Evolutionary conservation across 257 asterid genomes (phyloP), one percentile per base, ranked within the genome.

Genomic region (Galeopsis tetrahit): DNA sequence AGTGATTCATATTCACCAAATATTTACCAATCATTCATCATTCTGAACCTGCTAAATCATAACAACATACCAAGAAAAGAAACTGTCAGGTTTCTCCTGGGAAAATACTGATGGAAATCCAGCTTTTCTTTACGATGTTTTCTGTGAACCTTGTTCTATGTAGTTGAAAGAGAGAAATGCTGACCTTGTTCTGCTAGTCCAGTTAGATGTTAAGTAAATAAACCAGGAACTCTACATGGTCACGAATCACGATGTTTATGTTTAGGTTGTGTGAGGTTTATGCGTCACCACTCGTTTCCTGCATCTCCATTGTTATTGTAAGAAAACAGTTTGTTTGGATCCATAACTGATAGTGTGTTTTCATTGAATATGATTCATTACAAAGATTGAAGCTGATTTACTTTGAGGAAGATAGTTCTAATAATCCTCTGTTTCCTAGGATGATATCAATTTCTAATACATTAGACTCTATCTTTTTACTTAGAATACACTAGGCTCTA

Each of bases 191-290:
- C 17, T 42, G 55, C 9, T 40, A 11, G 49, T 38, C 40, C 52
- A 10, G 28, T 53, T 17, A 7, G 65, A 15, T 35, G 56, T 14
- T 49, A n/a, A 49, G 28, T 57, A 43, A 2, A 43, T 56, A 10
- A 65, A 2, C 10, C 40, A 10, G 60, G 31, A 60, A 46, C 7
- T 75, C 56, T 34, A 28, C 39, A 17, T 66, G 61, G 33, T 57
- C 46, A 36, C 14, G 17, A 72, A 17, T 57, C 46, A 36, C 14
- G 17, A 72, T 61, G 40, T 7, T 59, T 60, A 68, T 75, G 40
- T 28, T n/a, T 5, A 68, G 53, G 56, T 58, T 58, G 44, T 13
- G 33, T 53, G 69, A 35, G 32, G 13, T 35, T 61, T 71, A 21
- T 32, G 15, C 3, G 9, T 49, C 56, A 14, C 28, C 28, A 14